A percentile compares a stretch with the other conserved stretches of the same genome.
These are phyloP conservation scores for Coffea humblotiana DNA, from an alignment of 305 asterid species.

Conservation along the genomic window DNA sequence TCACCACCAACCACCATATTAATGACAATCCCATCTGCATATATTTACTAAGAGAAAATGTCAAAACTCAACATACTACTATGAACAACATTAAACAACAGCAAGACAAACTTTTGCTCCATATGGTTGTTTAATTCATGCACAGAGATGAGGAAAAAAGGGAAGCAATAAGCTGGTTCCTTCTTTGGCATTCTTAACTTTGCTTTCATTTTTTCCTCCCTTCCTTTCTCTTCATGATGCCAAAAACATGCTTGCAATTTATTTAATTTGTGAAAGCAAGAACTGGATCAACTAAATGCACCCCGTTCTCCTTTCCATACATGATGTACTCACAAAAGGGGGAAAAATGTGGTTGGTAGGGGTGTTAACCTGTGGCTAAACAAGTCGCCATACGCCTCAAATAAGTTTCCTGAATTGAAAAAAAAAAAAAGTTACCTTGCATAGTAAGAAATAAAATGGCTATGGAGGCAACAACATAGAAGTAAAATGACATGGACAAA, in stretches of 20 bases:
- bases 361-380: slow-evolving; percentile 66
- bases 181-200: slow-evolving; percentile 3
- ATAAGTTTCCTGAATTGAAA: slow-evolving; percentile 62
- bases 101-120: not conserved
- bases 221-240: slow-evolving; percentile 4
- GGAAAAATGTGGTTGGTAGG: too few relatives aligned
- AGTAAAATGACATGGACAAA: not conserved
- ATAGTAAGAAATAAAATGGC: slow-evolving; percentile 17
- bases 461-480: not conserved
- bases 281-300: not conserved
- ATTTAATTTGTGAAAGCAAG: slow-evolving; percentile 49
- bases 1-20: slow-evolving; percentile 98
- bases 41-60: slow-evolving; percentile 16
- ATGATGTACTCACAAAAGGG: not conserved
- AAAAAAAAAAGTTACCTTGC: not conserved
- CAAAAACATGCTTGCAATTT: not conserved
- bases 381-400: slow-evolving; percentile 86
- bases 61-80: not conserved
- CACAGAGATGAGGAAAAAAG: not conserved
- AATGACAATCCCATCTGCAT: slow-evolving; percentile 82
- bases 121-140: not conserved
- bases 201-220: not conserved
- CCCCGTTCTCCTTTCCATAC: not conserved
- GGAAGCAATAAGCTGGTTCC: not conserved
- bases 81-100: not conserved